A percentile compares a stretch with the other conserved stretches of the same genome.
These are phyloP conservation scores for Trypanosoma lewisi DNA, from an alignment of 208 protist species.

Conservation along the genomic window DNA sequence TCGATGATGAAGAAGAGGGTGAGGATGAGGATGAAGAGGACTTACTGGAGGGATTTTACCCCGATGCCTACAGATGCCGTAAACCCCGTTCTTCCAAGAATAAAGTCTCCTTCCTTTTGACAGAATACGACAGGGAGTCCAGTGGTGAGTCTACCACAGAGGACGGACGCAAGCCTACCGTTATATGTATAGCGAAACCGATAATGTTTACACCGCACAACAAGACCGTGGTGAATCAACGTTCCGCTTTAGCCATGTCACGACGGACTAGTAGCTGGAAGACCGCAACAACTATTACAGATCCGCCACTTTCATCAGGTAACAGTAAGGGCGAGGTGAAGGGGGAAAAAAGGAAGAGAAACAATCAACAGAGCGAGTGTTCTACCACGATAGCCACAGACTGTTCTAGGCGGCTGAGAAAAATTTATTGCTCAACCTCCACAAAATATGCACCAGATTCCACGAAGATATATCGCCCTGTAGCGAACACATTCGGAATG, in stretches of 20 bases:
- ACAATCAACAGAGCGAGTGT: not conserved
- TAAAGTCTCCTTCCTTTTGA: slow-evolving; percentile 41
- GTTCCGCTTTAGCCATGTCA: not conserved
- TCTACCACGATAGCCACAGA: not conserved
- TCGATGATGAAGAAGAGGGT: slow-evolving; percentile 22
- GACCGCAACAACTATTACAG: not conserved
- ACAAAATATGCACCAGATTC: not conserved
- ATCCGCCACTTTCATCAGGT: too few species aligned
- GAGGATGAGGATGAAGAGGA: slow-evolving; percentile 35
- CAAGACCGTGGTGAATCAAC: slow-evolving; percentile 1
- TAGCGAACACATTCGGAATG: not conserved
- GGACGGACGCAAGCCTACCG: not conserved
- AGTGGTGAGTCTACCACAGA: not conserved
- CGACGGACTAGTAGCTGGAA: not conserved
- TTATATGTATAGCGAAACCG: not conserved
- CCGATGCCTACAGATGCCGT: slow-evolving; percentile 31
- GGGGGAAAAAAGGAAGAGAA: too few species aligned
- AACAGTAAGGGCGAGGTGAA: not conserved
- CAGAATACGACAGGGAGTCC: slow-evolving; percentile 22
- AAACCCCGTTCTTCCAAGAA: slow-evolving; percentile 21
- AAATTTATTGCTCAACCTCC: not conserved
- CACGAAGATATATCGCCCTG: not conserved
- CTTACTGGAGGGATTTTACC: slow-evolving; percentile 45
- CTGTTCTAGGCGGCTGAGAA: not conserved
- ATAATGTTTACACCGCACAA: not conserved